These are phyloP conservation scores for Maudiozyma barnettii DNA, from an alignment of 805 yeast genomes.

Conservation along the genomic window DNA sequence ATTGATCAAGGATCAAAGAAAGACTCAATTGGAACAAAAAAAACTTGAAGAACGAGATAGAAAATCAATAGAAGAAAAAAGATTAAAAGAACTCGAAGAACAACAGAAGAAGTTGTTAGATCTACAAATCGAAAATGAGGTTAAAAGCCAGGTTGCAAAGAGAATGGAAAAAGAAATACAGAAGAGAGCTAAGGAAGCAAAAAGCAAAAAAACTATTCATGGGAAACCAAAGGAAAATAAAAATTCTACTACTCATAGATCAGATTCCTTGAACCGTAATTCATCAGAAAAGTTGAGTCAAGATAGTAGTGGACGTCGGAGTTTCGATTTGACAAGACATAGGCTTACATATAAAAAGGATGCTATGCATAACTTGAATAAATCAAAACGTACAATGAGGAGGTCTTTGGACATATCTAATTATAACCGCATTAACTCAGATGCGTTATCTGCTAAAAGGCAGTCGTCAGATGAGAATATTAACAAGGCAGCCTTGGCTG, in stretches of 20 bases:
- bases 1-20: constrained; percentile 14
- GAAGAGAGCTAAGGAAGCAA: background rate
- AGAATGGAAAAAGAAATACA: constrained; percentile 12
- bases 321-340: constrained; percentile 1
- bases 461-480: constrained; percentile 1
- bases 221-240: background rate
- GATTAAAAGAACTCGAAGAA: constrained; percentile 8
- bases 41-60: constrained; percentile 4
- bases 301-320: background rate
- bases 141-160: constrained; percentile 16
- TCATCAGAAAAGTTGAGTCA: background rate
- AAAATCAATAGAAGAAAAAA: constrained; percentile 8
- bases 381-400: background rate
- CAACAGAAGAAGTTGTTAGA: constrained; percentile 18
- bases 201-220: background rate
- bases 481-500: constrained; percentile 6
- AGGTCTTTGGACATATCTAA: background rate
- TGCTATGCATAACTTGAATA: background rate
- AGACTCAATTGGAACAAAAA: constrained; percentile 7
- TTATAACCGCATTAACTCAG: background rate
- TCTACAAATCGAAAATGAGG: constrained; percentile 18
- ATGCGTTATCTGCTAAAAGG: background rate
- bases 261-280: background rate
- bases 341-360: background rate
- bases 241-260: background rate